phyloP scores from a whole-genome alignment of 225 moss, liverwort and hornwort species.

The Physcomitrium patens region DNA sequence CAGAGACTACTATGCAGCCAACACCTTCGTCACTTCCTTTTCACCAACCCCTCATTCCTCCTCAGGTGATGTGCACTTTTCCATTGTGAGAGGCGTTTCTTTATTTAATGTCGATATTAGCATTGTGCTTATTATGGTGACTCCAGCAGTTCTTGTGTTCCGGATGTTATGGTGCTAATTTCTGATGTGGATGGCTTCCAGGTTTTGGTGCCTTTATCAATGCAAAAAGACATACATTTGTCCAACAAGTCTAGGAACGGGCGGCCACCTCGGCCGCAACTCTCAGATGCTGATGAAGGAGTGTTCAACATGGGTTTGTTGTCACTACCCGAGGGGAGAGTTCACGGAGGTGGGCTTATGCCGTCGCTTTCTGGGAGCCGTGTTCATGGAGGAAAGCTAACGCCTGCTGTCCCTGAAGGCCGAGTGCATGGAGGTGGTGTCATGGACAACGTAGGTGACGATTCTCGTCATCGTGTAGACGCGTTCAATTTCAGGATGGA shows the following conservation, averaged over 20 bases:
- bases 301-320: conserved; percentile 53
- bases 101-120: no score
- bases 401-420: conserved; percentile 60
- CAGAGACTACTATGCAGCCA: conserved; percentile 31
- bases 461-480: conserved; percentile 35
- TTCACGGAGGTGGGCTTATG: conserved; percentile 55
- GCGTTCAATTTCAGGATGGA: conserved; percentile 48
- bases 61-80: conserved; percentile 45
- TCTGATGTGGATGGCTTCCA: conserved; percentile 11
- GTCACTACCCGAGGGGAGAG: conserved; percentile 73
- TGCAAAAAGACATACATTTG: conserved; percentile 66
- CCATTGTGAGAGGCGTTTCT: neutral
- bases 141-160: no score
- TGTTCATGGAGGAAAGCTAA: conserved; percentile 72
- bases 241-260: conserved; percentile 51
- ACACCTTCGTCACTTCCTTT: conserved; percentile 48
- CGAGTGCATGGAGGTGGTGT: conserved; percentile 47
- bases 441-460: conserved; percentile 32
- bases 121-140: no score
- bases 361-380: conserved; percentile 54
- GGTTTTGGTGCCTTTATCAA: conserved; percentile 92
- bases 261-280: conserved; percentile 78
- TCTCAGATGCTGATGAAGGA: conserved; percentile 75
- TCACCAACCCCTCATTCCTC: conserved; percentile 79
- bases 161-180: no score